Evolutionary conservation across 2,329 filamentous ascomycete genomes (phyloP).

Genomic region (Fusarium sarcochroum): DNA sequence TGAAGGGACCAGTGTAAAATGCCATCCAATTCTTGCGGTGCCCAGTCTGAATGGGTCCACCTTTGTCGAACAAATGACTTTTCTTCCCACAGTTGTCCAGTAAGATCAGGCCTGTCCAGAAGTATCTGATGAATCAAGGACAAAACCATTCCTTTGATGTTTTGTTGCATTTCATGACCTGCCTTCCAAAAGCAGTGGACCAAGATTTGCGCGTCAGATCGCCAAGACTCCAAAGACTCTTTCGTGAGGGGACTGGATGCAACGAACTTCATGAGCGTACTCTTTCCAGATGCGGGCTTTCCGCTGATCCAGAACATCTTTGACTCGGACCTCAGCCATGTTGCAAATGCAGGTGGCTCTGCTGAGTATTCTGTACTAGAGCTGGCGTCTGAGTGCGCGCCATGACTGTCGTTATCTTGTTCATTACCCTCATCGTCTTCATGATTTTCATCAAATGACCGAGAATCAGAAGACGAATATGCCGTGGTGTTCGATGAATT

Average conservation of each 20-base stretch:
- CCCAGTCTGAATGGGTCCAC: background rate
- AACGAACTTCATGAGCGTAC: background rate
- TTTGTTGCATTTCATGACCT: background rate
- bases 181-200: background rate
- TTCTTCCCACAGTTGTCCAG: accelerated
- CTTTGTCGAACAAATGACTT: background rate
- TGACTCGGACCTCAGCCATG: background rate
- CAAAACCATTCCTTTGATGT: background rate
- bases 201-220: accelerated
- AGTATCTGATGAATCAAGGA: background rate
- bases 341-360: background rate
- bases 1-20: background rate
- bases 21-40: background rate
- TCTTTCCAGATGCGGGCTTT: background rate
- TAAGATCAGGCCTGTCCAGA: accelerated
- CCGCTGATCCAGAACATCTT: background rate
- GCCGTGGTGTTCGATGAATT: background rate
- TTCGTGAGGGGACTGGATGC: background rate
- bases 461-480: background rate
- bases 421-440: background rate
- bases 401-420: background rate
- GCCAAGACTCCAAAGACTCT: background rate
- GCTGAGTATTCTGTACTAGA: accelerated
- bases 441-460: too few relatives aligned
- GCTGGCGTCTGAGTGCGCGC: accelerated